A percentile compares a stretch with the other conserved stretches of the same genome.
phyloP scores from a whole-genome alignment of 1,139 yeast species.

The Petasospora rhodanensis region DNA sequence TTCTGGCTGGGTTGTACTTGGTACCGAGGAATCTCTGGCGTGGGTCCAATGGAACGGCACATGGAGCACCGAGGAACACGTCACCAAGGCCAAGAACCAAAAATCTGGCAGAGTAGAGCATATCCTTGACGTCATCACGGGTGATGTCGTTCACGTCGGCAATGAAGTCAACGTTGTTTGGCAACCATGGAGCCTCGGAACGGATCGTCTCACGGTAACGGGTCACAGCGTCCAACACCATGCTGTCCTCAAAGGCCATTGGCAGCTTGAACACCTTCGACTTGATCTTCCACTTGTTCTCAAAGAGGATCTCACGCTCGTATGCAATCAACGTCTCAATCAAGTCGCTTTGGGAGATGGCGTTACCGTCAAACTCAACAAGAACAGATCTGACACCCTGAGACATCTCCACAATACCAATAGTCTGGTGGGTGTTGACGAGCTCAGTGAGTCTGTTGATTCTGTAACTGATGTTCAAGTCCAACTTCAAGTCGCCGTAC shows the following conservation, averaged over 20 bases:
- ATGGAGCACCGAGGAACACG: conserved; percentile 95
- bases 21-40: conserved; percentile 89
- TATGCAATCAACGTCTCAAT: conserved; percentile 63
- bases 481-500: conserved; percentile 86
- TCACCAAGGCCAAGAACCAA: conserved; percentile 94
- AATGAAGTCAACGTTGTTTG: conserved; percentile 93
- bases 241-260: conserved; percentile 92
- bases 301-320: conserved; percentile 69
- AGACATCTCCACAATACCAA: conserved; percentile 90
- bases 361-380: conserved; percentile 67
- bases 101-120: conserved; percentile 84
- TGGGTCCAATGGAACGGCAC: conserved; percentile 97
- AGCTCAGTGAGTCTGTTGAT: conserved; percentile 75
- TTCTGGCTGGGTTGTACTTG: conserved; percentile 93
- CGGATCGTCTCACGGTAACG: conserved; percentile 93
- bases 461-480: conserved; percentile 78
- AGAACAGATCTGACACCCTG: conserved; percentile 95
- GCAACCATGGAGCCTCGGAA: conserved; percentile 94
- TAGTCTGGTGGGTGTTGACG: conserved; percentile 59
- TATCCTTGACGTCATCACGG: conserved; percentile 71
- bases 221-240: conserved; percentile 82
- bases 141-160: conserved; percentile 80
- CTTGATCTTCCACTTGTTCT: conserved; percentile 78
- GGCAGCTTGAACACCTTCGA: conserved; percentile 83
- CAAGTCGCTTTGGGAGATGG: conserved; percentile 55